Conservation (phyloP, 2,329 filamentous ascomycete genomes). For the Ophiobolus disseminans region DNA sequence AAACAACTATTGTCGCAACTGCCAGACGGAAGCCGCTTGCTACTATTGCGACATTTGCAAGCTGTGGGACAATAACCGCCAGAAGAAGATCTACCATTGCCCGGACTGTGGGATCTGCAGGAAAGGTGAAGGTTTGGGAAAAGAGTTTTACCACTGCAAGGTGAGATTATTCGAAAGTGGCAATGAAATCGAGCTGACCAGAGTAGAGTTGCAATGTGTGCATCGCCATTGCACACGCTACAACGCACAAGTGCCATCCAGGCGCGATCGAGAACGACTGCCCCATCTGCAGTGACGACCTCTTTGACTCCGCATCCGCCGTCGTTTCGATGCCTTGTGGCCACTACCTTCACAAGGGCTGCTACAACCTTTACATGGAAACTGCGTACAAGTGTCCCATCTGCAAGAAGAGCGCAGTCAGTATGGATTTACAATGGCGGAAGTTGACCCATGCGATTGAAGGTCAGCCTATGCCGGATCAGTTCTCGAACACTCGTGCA, state of each 20-base stretch:
- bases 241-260: constrained; percentile 7
- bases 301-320: constrained; percentile 87
- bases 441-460: constrained; percentile 88
- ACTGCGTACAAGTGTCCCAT: constrained; percentile 95
- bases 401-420: constrained; percentile 94
- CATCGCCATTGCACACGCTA: constrained; percentile 80
- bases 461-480: constrained; percentile 87
- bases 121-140: constrained; percentile 87
- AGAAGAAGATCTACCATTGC: constrained; percentile 95
- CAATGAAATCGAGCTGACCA: constrained; percentile 27
- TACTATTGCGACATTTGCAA: constrained; percentile 97
- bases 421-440: constrained; percentile 95
- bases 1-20: constrained; percentile 77
- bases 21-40: constrained; percentile 77
- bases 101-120: constrained; percentile 95
- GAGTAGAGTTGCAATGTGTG: constrained; percentile 78
- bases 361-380: constrained; percentile 86
- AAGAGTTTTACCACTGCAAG: constrained; percentile 99
- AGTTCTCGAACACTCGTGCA: constrained; percentile 80
- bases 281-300: constrained; percentile 94
- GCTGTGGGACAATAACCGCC: constrained; percentile 92
- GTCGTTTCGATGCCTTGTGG: constrained; percentile 96
- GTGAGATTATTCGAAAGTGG: constrained; percentile 56
- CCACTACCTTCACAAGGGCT: constrained; percentile 91
- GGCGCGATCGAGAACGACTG: constrained; percentile 89